A percentile compares a stretch with the other conserved stretches of the same genome.
phyloP scores from a whole-genome alignment of 148 eudicot genomes.

The Vaccinium macrocarpon region DNA sequence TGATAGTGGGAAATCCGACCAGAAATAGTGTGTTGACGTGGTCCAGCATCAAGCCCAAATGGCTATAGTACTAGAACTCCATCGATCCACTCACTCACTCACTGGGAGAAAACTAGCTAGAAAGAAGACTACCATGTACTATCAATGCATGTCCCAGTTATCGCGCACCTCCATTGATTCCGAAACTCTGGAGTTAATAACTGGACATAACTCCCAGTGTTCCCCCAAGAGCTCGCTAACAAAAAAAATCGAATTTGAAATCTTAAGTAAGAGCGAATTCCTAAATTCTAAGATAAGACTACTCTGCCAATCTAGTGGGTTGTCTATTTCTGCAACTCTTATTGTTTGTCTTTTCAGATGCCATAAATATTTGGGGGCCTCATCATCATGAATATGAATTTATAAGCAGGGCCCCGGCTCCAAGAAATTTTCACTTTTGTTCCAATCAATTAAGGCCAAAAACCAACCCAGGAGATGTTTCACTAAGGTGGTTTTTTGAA shows the following conservation, averaged over 20 bases:
- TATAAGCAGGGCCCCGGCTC: background rate
- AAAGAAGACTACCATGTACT: background rate
- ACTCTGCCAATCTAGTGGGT: too few relatives aligned
- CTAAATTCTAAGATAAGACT: too few relatives aligned
- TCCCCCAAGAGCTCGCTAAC: too few relatives aligned
- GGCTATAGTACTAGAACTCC: background rate
- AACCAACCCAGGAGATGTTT: background rate
- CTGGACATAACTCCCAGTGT: too few relatives aligned
- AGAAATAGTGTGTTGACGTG: background rate
- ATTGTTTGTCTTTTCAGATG: background rate
- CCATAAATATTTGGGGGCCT: background rate
- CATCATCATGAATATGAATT: background rate
- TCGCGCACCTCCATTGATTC: background rate
- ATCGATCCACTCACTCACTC: background rate
- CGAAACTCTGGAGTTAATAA: background rate
- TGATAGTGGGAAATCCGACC: constrained; percentile 6
- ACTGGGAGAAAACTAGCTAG: background rate
- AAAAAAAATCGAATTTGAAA: too few relatives aligned
- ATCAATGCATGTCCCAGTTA: background rate
- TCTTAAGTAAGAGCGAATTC: too few relatives aligned
- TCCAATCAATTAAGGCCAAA: background rate
- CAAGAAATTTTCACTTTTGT: background rate
- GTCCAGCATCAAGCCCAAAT: constrained; percentile 11
- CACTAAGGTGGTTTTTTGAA: too few relatives aligned
- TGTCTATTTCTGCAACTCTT: background rate